Conservation (phyloP, 352 stramenopile genomes). For the Phytopythium mirpurense region DNA sequence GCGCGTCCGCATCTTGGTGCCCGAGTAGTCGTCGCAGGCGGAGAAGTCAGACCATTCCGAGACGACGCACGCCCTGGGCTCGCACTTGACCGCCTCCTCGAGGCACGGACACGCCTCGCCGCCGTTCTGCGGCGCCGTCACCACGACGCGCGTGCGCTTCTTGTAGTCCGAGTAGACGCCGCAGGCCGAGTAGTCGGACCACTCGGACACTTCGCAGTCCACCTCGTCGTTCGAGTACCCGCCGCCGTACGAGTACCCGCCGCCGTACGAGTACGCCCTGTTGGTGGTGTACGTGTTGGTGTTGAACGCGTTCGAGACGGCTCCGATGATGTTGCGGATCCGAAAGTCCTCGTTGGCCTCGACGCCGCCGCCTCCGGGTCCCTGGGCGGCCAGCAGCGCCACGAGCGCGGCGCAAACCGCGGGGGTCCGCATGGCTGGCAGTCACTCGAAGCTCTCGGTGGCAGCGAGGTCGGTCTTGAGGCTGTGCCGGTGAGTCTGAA, state of each 20-base stretch:
- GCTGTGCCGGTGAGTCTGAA: not conserved
- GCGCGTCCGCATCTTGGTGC: constrained; percentile 36
- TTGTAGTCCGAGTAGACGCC: constrained; percentile 15
- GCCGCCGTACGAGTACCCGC: constrained; percentile 1
- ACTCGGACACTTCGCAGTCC: constrained; percentile 12
- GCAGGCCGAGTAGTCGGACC: constrained; percentile 31
- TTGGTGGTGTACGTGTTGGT: not conserved
- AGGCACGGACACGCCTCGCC: constrained; percentile 26
- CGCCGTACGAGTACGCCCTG: not conserved
- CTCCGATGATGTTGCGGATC: not conserved
- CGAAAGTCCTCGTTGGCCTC: constrained; percentile 1
- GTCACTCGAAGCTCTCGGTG: too few species aligned
- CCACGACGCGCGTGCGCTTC: constrained; percentile 22
- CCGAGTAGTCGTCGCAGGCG: constrained; percentile 33
- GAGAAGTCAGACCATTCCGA: constrained; percentile 39
- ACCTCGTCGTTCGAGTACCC: constrained; percentile 7
- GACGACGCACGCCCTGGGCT: constrained; percentile 32
- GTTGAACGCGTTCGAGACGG: not conserved
- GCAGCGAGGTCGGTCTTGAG: too few species aligned
- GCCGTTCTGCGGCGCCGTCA: constrained; percentile 14
- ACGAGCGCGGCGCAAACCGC: not conserved
- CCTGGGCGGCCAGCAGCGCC: not conserved
- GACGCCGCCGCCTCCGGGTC: not conserved
- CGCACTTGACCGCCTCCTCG: constrained; percentile 26
- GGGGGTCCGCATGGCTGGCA: not conserved